Evolutionary conservation across 129 eudicot species (phyloP).

Genomic region (Silybum marianum): DNA sequence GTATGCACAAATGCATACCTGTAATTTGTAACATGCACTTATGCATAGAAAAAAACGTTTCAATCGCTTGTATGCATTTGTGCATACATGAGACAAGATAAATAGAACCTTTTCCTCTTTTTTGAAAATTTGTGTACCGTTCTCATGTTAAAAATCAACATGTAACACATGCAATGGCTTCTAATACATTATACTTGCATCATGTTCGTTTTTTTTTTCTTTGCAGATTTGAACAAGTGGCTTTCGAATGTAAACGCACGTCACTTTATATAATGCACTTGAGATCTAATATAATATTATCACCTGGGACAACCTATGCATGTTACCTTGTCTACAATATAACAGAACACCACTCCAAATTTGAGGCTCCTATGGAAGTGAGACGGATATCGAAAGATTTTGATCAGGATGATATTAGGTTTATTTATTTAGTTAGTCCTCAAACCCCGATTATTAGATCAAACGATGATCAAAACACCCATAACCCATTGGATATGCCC

Average conservation of each 20-base stretch:
- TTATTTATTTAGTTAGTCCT: constrained; percentile 3
- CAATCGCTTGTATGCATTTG: too few species aligned
- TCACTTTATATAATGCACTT: background rate
- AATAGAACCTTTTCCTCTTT: too few species aligned
- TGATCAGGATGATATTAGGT: background rate
- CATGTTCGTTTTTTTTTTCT: too few species aligned
- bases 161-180: too few species aligned
- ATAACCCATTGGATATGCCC: constrained; percentile 21
- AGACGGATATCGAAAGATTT: background rate
- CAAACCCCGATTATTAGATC: background rate
- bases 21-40: too few species aligned
- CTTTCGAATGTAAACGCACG: background rate
- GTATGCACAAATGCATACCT: too few species aligned
- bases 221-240: constrained; percentile 16
- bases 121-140: too few species aligned
- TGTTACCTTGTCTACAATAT: constrained; percentile 23
- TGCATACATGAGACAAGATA: too few species aligned
- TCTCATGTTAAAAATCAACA: too few species aligned
- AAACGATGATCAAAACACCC: background rate
- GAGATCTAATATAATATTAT: background rate
- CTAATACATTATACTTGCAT: too few species aligned
- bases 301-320: constrained; percentile 10
- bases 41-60: too few species aligned
- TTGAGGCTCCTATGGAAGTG: background rate
- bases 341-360: background rate